Evolutionary conservation across 192 early-diverging fungal species (phyloP).

Genomic region (Haplosporangium gracile): DNA sequence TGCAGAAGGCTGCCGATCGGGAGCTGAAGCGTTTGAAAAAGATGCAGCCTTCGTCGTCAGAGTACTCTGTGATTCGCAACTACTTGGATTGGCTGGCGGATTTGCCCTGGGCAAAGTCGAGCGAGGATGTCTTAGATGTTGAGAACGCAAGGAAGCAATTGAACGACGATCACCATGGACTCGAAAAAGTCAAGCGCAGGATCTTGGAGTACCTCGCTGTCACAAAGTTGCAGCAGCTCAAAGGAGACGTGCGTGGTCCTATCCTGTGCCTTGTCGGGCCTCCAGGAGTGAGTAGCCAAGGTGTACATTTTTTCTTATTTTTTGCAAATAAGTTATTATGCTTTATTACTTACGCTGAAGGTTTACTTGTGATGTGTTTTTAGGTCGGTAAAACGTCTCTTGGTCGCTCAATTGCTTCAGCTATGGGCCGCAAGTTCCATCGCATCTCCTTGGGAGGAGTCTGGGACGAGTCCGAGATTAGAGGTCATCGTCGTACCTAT

Average conservation of each 20-base stretch:
- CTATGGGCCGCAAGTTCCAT: conserved; percentile 84
- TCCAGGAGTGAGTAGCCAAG: conserved; percentile 60
- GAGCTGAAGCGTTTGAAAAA: conserved; percentile 78
- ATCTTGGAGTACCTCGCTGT: conserved; percentile 90
- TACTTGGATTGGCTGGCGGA: conserved; percentile 85
- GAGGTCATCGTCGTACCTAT: conserved; percentile 90
- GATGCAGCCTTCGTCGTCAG: conserved; percentile 79
- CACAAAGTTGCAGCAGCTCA: conserved; percentile 74
- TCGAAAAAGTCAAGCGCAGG: conserved; percentile 84
- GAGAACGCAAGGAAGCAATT: conserved; percentile 71
- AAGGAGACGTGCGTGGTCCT: conserved; percentile 78
- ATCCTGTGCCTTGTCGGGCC: conserved; percentile 83
- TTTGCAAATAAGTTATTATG: not conserved
- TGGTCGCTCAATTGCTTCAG: conserved; percentile 82
- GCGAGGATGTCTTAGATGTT: conserved; percentile 78
- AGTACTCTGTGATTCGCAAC: conserved; percentile 81
- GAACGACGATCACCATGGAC: conserved; percentile 86
- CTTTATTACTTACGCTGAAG: not conserved
- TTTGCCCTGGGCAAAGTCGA: conserved; percentile 78
- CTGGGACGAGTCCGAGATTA: conserved; percentile 89
- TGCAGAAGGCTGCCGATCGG: conserved; percentile 67
- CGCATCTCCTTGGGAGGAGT: conserved; percentile 88
- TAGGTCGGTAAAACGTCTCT: conserved; percentile 88
- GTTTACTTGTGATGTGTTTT: conserved; percentile 44
- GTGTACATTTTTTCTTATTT: not conserved